Evolutionary conservation across 179 eudicot genomes (phyloP), one percentile per base, ranked within the genome.

Genomic region (Vitellaria paradoxa): DNA sequence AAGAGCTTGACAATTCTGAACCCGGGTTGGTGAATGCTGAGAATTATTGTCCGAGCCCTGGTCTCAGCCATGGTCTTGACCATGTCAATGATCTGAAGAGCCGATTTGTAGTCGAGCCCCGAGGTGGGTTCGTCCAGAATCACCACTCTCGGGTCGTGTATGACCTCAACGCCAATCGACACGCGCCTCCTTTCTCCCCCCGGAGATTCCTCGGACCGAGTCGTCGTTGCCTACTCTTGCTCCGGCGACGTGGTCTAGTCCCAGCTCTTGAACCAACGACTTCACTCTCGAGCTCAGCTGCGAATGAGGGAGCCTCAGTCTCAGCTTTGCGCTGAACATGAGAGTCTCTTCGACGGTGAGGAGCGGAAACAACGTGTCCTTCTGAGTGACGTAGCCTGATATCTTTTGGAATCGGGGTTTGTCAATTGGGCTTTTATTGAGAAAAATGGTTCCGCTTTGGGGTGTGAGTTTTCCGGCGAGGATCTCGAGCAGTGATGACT

Each of bases 111-210:
- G 75, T 96, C 99, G 13, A 96, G 84, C 49, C 99, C 99, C 6
- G 99, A 96, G 6, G 99, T 96, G 21, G 99, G 99, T 42, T 96
- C 99, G 74, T 96, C 99, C 26, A 96, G 89, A 70, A 96, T 94
- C 47, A 96, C 73, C 9, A 96, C 92, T 73, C 82, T 81, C 0
- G 99, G 99, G 45, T 93, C 98, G 62, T 96, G 99, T 18, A 96
- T 85, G 40, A 91, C 96, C 21, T 91, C 99, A n/a, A 96, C 93
- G 0, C 99, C 99, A 8, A 96, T 96, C 4, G 99, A 93, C 14
- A 96, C 99, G 65, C 99, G 85, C 60, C 99, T 84, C 64, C 98
- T 76, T 75, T 96, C 99, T 0, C 99, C 99, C n/a, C 0, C 99
- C 99, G 0, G 99, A 96, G 49, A 96, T 88, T 15, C 99, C 99